phyloP scores from a whole-genome alignment of 78 protist species.

The Acrasis kona region DNA sequence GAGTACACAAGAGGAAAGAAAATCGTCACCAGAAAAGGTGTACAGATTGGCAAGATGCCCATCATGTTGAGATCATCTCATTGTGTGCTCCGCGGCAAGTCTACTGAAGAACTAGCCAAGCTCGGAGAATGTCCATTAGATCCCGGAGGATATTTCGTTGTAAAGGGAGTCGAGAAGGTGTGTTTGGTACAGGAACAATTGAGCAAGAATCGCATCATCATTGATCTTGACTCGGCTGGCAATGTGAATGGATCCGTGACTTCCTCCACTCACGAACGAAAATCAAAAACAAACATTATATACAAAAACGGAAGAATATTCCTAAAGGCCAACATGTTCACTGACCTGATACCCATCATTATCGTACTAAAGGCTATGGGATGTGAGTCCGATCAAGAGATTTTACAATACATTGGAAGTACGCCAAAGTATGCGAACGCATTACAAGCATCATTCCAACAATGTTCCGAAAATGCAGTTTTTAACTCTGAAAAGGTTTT shows the following conservation, averaged over 20 bases:
- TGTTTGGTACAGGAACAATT: constrained; percentile 96
- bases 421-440: constrained; percentile 34
- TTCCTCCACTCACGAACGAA: constrained; percentile 84
- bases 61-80: constrained; percentile 89
- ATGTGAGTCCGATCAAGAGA: constrained; percentile 71
- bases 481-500: too few relatives aligned
- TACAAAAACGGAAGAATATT: constrained; percentile 50
- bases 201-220: constrained; percentile 88
- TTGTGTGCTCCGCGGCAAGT: constrained; percentile 67
- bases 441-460: constrained; percentile 71
- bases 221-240: constrained; percentile 76
- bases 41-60: constrained; percentile 91
- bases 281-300: constrained; percentile 54
- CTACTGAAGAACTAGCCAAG: constrained; percentile 61
- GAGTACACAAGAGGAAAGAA: constrained; percentile 68
- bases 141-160: constrained; percentile 76
- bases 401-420: constrained; percentile 80
- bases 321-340: constrained; percentile 78
- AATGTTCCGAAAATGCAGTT: constrained; percentile 27
- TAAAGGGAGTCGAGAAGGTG: constrained; percentile 86
- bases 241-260: constrained; percentile 33
- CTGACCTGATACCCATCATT: constrained; percentile 83
- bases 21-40: constrained; percentile 3
- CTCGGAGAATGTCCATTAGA: constrained; percentile 94
- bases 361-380: constrained; percentile 93